Conservation (phyloP, 1,284 basidiomycete species). For the Sporisorium exsertum region DNA sequence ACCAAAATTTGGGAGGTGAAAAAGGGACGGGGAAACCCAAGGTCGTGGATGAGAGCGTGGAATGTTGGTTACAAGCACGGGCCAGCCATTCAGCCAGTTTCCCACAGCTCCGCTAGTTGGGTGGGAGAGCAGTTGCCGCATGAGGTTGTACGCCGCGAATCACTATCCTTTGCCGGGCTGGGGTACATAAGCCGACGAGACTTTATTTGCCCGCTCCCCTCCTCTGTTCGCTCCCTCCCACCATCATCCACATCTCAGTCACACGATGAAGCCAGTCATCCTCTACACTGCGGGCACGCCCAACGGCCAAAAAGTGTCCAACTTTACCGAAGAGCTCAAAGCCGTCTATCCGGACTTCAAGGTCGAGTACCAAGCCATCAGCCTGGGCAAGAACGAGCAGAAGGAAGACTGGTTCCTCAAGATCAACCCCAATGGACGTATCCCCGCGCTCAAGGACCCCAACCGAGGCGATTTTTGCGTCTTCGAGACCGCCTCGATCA, state of each 20-base stretch:
- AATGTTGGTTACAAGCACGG: neutral
- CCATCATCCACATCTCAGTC: neutral
- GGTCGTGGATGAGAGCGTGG: neutral
- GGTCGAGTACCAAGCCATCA: constrained; percentile 34
- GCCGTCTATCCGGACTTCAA: constrained; percentile 45
- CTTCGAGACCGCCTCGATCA: constrained; percentile 53
- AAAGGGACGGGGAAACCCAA: neutral
- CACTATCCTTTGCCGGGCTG: no score
- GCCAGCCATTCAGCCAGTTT: no score
- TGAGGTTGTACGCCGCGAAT: no score
- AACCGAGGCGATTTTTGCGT: constrained; percentile 48
- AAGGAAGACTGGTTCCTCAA: constrained; percentile 58
- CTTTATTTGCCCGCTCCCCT: no score
- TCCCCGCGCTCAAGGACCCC: constrained; percentile 57
- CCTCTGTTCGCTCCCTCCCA: no score
- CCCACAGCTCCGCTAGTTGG: no score
- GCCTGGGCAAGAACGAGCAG: constrained; percentile 51
- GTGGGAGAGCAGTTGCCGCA: no score
- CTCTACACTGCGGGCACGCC: constrained; percentile 55
- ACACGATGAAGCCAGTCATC: constrained; percentile 50
- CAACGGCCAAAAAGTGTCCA: constrained; percentile 49
- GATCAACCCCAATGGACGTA: constrained; percentile 65
- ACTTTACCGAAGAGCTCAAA: constrained; percentile 59
- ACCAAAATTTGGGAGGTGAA: neutral
- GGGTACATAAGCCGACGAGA: no score